Base-by-base conservation (phyloP, 352 stramenopile genomes). In the Phytopythium cucurbitacearum region DNA sequence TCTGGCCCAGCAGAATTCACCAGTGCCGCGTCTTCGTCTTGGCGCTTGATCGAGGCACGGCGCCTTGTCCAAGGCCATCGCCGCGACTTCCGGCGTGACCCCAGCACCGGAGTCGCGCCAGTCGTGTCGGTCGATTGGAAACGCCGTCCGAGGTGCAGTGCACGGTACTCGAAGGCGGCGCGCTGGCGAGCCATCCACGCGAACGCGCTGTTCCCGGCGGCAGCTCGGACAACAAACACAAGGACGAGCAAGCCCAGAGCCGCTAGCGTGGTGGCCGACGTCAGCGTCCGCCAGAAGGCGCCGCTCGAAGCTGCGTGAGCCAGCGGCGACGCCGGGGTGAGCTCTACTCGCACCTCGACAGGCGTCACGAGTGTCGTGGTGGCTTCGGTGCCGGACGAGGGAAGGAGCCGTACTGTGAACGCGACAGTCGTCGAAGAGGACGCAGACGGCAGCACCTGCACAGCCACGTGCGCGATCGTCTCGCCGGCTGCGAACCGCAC, bases 131-230 rank as follows among this genome's bases (percentile, higher is more conserved):
- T 65, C 28, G 33, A 48, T 42, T 53, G 57, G 35, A 48, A 63
- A 38, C 57, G n/a, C 1, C 53, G 42, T 16, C 57, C 48, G 52
- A 64, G 56, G 11, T 65, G 57, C 41, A 84, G 11, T 12, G 59
- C 52, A 41, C 72, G 74, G 69, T 87, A 87, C 62, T 82, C 56
- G 42, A 87, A 87, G 5, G 60, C 51, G 55, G 62, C 63, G 45
- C 59, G 51, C 33, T 57, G 53, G 0, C 65, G 55, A 33, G 47
- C 35, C 21, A 28, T 28, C 46, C 49, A 66, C 42, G 39, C 51
- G 41, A 48, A 52, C 12, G 21, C 21, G 21, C 11, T 40, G 13
- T 36, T 48, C 42, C 59, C 62, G 40, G 45, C 67, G 37, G 50
- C n/a, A 3, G 54, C 47, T 9, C 64, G 61, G n/a, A 71, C 12